Evolutionary conservation across 768 basidiomycete species (phyloP).

Genomic region (Rhodotorula diobovata): DNA sequence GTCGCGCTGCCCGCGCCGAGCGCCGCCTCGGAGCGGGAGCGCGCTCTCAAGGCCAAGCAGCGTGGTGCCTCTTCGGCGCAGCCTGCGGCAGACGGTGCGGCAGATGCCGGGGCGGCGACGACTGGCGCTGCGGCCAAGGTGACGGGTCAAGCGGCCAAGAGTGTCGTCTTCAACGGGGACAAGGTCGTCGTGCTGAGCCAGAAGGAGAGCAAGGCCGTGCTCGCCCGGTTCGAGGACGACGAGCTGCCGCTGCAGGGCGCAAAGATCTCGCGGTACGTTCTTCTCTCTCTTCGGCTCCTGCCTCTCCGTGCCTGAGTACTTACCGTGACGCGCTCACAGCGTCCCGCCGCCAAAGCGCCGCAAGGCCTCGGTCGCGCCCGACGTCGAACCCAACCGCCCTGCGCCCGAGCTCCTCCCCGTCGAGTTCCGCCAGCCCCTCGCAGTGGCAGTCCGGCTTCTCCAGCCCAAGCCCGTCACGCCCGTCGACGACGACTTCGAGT

Average conservation of each 20-base stretch:
- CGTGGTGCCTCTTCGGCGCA: neutral
- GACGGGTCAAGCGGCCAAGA: constrained; percentile 16
- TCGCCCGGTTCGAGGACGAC: constrained; percentile 66
- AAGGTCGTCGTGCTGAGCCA: constrained; percentile 58
- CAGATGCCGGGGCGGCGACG: neutral
- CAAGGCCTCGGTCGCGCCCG: constrained; percentile 1
- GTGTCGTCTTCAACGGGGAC: constrained; percentile 49
- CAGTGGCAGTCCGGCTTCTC: constrained; percentile 38
- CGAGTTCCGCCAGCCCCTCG: constrained; percentile 39
- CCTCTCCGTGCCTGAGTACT: neutral
- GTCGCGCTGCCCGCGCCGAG: constrained; percentile 51
- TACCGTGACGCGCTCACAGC: neutral
- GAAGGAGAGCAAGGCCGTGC: constrained; percentile 55
- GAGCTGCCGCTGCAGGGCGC: constrained; percentile 61
- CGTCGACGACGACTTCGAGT: constrained; percentile 30
- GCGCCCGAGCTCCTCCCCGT: constrained; percentile 20
- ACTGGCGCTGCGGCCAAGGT: constrained; percentile 6
- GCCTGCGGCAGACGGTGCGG: neutral
- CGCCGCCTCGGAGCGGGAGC: neutral
- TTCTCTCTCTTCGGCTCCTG: neutral
- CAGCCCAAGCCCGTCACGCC: constrained; percentile 28
- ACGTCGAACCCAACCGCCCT: neutral
- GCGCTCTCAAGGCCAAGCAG: constrained; percentile 1
- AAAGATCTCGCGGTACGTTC: constrained; percentile 37
- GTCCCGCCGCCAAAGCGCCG: constrained; percentile 15